These are phyloP conservation scores for Calonectria pseudoturangicola DNA, from an alignment of 2,329 filamentous ascomycete species.

Conservation along the genomic window DNA sequence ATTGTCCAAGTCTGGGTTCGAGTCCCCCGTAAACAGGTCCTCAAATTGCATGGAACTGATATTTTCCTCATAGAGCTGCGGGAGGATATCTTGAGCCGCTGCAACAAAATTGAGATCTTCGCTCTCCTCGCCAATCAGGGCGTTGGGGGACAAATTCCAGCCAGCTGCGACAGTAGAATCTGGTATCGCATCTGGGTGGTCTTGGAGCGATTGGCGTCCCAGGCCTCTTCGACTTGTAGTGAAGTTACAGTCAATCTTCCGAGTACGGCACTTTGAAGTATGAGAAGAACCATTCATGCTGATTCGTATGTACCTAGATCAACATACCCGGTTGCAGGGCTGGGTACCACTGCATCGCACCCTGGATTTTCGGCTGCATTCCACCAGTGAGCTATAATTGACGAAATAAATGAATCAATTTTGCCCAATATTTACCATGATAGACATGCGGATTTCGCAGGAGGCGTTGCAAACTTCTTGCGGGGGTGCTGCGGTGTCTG, in stretches of 20 bases:
- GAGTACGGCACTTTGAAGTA: too few species aligned
- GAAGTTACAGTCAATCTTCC: too few species aligned
- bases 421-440: not conserved
- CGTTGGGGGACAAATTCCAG: too few species aligned
- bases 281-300: too few species aligned
- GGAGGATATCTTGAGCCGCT: not conserved
- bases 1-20: not conserved
- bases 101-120: too few species aligned
- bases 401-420: not conserved
- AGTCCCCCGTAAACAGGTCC: not conserved
- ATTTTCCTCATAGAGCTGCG: not conserved
- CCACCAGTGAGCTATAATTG: too few species aligned
- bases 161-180: too few species aligned
- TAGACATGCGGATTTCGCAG: not conserved
- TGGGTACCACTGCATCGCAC: not conserved
- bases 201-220: too few species aligned
- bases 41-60: not conserved
- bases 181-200: too few species aligned
- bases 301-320: too few species aligned
- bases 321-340: not conserved
- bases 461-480: not conserved
- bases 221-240: too few species aligned
- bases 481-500: not conserved
- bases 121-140: too few species aligned
- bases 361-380: not conserved